Evolutionary conservation across 2,329 filamentous ascomycete genomes (phyloP), one percentile per base, ranked within the genome.

Genomic region (Fragosphaeria purpurea): DNA sequence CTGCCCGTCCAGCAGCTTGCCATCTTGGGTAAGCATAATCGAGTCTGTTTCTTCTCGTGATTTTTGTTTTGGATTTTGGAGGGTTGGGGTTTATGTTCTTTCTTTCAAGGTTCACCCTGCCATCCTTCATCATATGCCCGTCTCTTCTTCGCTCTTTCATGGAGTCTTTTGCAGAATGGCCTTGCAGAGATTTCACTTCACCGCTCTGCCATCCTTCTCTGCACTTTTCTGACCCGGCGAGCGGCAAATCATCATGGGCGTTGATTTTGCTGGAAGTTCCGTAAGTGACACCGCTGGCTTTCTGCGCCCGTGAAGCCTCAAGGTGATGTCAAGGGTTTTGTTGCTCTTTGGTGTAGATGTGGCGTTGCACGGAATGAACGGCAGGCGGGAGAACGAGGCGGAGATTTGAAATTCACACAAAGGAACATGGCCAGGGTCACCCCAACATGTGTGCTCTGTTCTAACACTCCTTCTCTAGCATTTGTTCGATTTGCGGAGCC

Each of bases 401-500:
- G 22, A 22, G 3, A 22, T 22, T 22, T 22, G 22, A 22, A 22
- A 22, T 3, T 22, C 3, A 22, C 22, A 22, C 22, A 22, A 22
- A 22, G 22, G 22, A 22, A 22, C 22, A 22, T 22, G 22, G 22
- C 22, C 22, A 22, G 22, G 22, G 22, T 22, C 22, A 22, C 2
- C 22, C 53, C 48, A 37, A 34, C 61, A 53, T 51, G 38, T 50
- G 34, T 41, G 35, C 37, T 30, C 33, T 42, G 41, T 13, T 31
- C 44, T 31, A 12, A 5, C 6, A 13, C 12, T 2, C 31, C 10
- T 7, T 13, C 35, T 52, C 38, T 58, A 88, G 86, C 85, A 63
- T 76, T 88, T 70, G 87, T 85, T 62, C 78, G 86, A 61, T 85
- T 91, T 61, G 83, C 86, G 54, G 86, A 91, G 63, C 86, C 86